Evolutionary conservation across 2,329 filamentous ascomycete species (phyloP), one percentile per base, ranked within the genome.

Genomic region (Neobulgaria alba): DNA sequence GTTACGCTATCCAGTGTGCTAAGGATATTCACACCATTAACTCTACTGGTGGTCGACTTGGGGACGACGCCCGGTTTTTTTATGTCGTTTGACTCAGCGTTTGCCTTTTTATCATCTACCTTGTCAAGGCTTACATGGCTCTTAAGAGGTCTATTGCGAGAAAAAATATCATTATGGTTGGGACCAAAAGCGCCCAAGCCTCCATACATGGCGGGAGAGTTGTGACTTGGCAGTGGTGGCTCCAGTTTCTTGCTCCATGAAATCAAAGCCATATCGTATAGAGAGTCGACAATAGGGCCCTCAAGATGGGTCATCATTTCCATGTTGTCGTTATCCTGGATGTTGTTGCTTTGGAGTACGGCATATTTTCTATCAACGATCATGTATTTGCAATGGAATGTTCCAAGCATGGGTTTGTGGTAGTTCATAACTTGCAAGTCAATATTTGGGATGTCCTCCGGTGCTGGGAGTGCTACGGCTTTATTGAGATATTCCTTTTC

Each of bases 301-400:
- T 89, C 82, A 0, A 87, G 57, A 41, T 85, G 82, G 2, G 75
- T 69, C 73, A 86, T 79, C 84, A 90, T 88, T 60, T 90, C 85
- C 41, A 88, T 45, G 49, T 90, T 90, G 51, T 85, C 80, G 39
- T 87, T 89, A 48, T 86, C 78, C 59, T 78, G 70, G 36, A 89
- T 82, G 53, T 89, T 90, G 58, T 87, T 87, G 63, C 82, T 88
- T 61, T 84, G 80, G 2, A 89, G 58, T 1, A 85, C 65, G 0
- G 74, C 84, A n/a, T 82, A 67, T 46, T 73, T 75, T 5, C 84
- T 71, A 58, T 90, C 85, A 1, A 89, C 75, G 1, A 89, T 66
- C 68, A 85, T 83, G 56, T 82, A 87, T 56, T 90, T 90, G 47
- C 77, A 69, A 54, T 89, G 85, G 30, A 88, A 82, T 0, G 85